Evolutionary conservation across 345 rosid genomes (phyloP).

Genomic region (Populus alba): DNA sequence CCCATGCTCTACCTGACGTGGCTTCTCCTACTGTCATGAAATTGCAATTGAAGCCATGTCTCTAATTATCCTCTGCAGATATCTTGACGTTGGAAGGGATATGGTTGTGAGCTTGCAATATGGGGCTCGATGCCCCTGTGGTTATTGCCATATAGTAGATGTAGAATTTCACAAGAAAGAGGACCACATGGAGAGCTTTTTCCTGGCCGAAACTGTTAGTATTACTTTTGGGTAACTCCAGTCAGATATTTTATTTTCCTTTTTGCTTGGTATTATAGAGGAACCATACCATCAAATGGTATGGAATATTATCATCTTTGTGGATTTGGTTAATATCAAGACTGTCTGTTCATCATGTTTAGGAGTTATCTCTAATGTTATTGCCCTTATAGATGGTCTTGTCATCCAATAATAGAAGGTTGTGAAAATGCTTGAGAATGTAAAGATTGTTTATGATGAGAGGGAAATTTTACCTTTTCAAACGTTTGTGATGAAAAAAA

Average conservation of each 20-base stretch:
- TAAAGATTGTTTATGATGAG: too few relatives aligned
- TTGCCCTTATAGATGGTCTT: too few relatives aligned
- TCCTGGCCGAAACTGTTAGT: constrained; percentile 97
- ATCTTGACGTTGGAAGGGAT: constrained; percentile 92
- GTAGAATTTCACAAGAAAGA: constrained; percentile 83
- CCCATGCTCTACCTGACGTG: not conserved
- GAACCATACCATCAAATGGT: constrained; percentile 1
- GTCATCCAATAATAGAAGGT: too few relatives aligned
- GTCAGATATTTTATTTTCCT: constrained; percentile 1
- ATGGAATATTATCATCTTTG: not conserved
- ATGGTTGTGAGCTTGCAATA: constrained; percentile 94
- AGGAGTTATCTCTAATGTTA: too few relatives aligned
- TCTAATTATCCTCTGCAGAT: constrained; percentile 40
- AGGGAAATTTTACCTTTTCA: too few relatives aligned
- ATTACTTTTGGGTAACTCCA: constrained; percentile 9
- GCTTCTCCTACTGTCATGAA: not conserved
- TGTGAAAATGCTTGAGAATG: too few relatives aligned
- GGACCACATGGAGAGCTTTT: constrained; percentile 99
- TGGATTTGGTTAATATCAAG: not conserved
- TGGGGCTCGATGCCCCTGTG: constrained; percentile 94
- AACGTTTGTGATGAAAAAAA: too few relatives aligned
- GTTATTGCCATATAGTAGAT: constrained; percentile 91
- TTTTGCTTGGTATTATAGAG: not conserved
- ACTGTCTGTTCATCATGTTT: too few relatives aligned
- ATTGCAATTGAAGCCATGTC: not conserved